phyloP scores from a whole-genome alignment of 2,329 filamentous ascomycete species.

The Aspergillus sp. region DNA sequence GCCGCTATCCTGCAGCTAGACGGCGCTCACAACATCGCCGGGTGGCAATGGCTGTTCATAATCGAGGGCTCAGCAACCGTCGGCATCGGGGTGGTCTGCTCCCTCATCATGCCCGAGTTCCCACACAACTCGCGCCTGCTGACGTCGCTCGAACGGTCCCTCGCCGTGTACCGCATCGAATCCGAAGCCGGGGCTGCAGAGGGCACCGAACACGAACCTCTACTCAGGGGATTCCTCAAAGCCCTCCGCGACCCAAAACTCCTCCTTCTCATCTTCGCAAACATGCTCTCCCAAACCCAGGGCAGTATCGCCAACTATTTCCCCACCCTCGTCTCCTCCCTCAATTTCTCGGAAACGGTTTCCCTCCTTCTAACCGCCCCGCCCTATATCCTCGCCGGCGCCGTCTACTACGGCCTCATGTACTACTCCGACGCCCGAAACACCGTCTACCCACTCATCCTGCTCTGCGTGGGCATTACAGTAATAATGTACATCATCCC shows the following conservation, averaged over 20 bases:
- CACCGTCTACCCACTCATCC: slow-evolving; percentile 33
- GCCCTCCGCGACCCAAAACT: slow-evolving; percentile 40
- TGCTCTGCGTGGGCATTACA: slow-evolving; percentile 35
- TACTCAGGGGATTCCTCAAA: slow-evolving; percentile 22
- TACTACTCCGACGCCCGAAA: slow-evolving; percentile 42
- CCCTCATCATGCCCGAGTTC: slow-evolving; percentile 40
- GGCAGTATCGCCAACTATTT: slow-evolving; percentile 32
- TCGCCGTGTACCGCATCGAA: slow-evolving; percentile 28
- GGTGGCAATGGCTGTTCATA: slow-evolving; percentile 57
- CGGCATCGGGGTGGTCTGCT: slow-evolving; percentile 30
- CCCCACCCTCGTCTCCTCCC: slow-evolving; percentile 23
- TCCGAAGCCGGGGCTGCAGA: slow-evolving; percentile 42
- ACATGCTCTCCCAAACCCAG: slow-evolving; percentile 42
- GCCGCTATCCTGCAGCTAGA: slow-evolving; percentile 26
- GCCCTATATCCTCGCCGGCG: slow-evolving; percentile 45
- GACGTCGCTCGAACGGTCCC: slow-evolving; percentile 19
- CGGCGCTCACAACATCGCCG: slow-evolving; percentile 42
- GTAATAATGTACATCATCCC: slow-evolving; percentile 41
- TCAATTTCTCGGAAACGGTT: slow-evolving; percentile 32
- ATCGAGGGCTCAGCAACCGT: slow-evolving; percentile 37
- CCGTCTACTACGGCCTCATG: slow-evolving; percentile 36
- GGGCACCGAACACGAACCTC: slow-evolving; percentile 34
- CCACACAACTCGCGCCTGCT: slow-evolving; percentile 41
- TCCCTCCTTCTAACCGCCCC: slow-evolving; percentile 50
- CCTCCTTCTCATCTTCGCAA: slow-evolving; percentile 39